Percentiles rank a stretch among this genome's conserved stretches.
These are phyloP conservation scores for Nemania diffusa DNA, from an alignment of 2,329 filamentous ascomycete genomes.

Conservation along the genomic window DNA sequence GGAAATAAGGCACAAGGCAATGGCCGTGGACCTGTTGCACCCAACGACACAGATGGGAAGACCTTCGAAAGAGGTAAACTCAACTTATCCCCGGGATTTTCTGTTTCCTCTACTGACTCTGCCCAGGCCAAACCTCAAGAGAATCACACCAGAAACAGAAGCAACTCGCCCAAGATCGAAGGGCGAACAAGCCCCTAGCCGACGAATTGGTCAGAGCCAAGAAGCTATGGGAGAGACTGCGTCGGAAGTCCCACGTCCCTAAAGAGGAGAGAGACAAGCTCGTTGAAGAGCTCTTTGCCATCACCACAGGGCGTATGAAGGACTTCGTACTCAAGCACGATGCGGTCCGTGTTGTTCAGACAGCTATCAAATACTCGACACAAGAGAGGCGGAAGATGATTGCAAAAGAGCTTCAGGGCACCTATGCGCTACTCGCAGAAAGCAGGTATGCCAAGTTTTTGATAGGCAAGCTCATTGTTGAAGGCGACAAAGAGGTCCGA, in stretches of 20 bases:
- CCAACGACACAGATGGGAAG: slow-evolving; percentile 52
- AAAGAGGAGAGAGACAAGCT: slow-evolving; percentile 88
- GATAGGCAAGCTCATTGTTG: slow-evolving; percentile 94
- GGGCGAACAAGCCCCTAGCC: slow-evolving; percentile 90
- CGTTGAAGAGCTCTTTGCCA: slow-evolving; percentile 87
- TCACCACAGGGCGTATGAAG: slow-evolving; percentile 89
- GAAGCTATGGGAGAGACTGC: slow-evolving; percentile 95
- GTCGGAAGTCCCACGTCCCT: slow-evolving; percentile 92
- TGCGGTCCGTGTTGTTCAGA: slow-evolving; percentile 95
- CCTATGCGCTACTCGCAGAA: slow-evolving; percentile 86
- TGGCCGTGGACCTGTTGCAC: slow-evolving; percentile 39
- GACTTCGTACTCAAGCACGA: slow-evolving; percentile 99
- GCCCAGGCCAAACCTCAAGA: slow-evolving; percentile 71
- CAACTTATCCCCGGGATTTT: background rate
- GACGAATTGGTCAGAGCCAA: slow-evolving; percentile 90
- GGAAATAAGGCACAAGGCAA: slow-evolving; percentile 53
- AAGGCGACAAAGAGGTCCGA: slow-evolving; percentile 86
- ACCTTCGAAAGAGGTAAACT: slow-evolving; percentile 56
- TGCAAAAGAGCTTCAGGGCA: slow-evolving; percentile 84
- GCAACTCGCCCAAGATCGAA: slow-evolving; percentile 85
- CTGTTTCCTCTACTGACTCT: slow-evolving; percentile 32
- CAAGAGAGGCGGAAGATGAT: slow-evolving; percentile 86
- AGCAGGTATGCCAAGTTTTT: slow-evolving; percentile 98
- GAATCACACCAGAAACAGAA: slow-evolving; percentile 96
- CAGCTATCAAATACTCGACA: slow-evolving; percentile 94